A percentile compares a stretch with the other conserved stretches of the same genome.
phyloP scores from a whole-genome alignment of 2,329 filamentous ascomycete genomes.

The Daldinia sp. region DNA sequence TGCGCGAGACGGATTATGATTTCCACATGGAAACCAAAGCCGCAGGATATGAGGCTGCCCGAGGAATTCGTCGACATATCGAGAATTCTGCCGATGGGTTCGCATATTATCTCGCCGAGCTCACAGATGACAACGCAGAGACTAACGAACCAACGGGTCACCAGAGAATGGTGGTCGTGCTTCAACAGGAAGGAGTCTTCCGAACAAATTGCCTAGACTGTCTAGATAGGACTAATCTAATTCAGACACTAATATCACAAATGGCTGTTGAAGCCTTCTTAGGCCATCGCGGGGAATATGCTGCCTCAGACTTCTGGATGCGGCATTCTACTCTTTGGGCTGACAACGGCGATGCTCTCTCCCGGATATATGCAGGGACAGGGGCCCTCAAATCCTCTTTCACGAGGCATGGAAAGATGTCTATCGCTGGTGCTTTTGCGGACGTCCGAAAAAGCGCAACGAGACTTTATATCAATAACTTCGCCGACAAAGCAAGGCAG shows the following conservation, averaged over 20 bases:
- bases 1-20: conserved; percentile 89
- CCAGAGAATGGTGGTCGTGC: conserved; percentile 68
- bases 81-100: conserved; percentile 84
- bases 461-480: conserved; percentile 96
- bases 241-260: conserved; percentile 94
- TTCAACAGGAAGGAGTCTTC: conserved; percentile 96
- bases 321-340: conserved; percentile 94
- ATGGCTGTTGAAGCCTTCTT: conserved; percentile 91
- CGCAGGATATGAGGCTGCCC: conserved; percentile 90
- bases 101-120: conserved; percentile 88
- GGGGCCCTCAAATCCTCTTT: conserved; percentile 96
- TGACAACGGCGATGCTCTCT: conserved; percentile 93
- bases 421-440: conserved; percentile 89
- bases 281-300: conserved; percentile 72
- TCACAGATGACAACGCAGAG: conserved; percentile 64
- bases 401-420: conserved; percentile 95
- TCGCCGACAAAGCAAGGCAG: conserved; percentile 90
- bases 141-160: conserved; percentile 48
- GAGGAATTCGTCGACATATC: conserved; percentile 80
- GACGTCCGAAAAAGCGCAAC: conserved; percentile 95
- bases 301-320: conserved; percentile 86
- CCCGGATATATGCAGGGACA: conserved; percentile 95
- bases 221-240: conserved; percentile 91
- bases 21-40: conserved; percentile 95
- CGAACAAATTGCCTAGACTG: conserved; percentile 97